phyloP scores from a whole-genome alignment of 306 rosid genomes.

The Citrullus amarus region DNA sequence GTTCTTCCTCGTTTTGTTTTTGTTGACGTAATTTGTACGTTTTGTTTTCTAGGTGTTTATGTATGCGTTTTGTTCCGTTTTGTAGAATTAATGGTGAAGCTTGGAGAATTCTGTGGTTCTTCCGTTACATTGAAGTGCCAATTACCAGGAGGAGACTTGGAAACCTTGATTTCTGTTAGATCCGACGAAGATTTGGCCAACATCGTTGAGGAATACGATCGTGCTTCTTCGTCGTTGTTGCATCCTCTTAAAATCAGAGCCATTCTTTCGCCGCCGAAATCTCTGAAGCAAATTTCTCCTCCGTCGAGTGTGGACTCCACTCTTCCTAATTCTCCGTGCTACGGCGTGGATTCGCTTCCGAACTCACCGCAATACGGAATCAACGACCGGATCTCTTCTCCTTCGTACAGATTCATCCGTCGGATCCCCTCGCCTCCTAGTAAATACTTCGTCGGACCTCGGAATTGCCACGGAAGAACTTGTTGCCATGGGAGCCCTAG shows the following conservation, averaged over 20 bases:
- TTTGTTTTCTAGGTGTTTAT: neutral
- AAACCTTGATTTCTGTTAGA: constrained; percentile 57
- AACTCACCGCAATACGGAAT: constrained; percentile 23
- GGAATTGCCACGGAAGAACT: constrained; percentile 20
- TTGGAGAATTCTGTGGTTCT: constrained; percentile 55
- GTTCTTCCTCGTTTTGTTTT: neutral
- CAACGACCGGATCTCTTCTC: constrained; percentile 21
- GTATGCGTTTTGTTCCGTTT: neutral
- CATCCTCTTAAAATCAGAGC: constrained; percentile 55
- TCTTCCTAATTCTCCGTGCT: constrained; percentile 6
- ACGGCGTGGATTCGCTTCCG: constrained; percentile 9
- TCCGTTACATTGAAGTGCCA: constrained; percentile 47
- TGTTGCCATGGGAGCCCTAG: constrained; percentile 29
- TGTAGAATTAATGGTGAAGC: constrained; percentile 62
- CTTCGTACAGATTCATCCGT: constrained; percentile 6
- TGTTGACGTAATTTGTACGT: neutral
- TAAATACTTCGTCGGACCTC: constrained; percentile 11
- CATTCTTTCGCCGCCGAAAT: constrained; percentile 36
- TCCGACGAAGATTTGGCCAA: constrained; percentile 64
- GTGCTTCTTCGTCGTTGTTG: constrained; percentile 30
- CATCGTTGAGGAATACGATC: constrained; percentile 53
- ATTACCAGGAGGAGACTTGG: constrained; percentile 72
- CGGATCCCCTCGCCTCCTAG: constrained; percentile 18
- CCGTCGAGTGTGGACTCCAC: constrained; percentile 23
- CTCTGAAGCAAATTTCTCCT: constrained; percentile 41